Evolutionary conservation across 768 basidiomycete genomes (phyloP), one percentile per base, ranked within the genome.

Genomic region (Suillus subaureus): DNA sequence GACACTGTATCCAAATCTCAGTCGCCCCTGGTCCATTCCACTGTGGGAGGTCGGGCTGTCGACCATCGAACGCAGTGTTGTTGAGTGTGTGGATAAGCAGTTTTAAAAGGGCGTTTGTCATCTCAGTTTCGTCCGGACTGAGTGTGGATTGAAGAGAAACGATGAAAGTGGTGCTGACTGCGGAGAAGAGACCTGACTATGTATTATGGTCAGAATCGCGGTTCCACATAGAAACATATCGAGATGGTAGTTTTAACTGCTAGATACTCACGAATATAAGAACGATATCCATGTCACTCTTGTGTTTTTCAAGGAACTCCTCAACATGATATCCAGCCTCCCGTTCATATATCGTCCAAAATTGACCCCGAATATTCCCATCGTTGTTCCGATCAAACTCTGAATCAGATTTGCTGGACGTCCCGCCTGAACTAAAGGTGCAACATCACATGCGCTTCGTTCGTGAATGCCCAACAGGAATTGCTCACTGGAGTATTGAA

Each of bases 171-270:
- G 76, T 77, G 21, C 80, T 73, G 2, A 73, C 75, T 6, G 78
- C 75, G 18, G 79, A 78, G 67, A 81, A 81, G n/a, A 81, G 72
- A 74, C 80, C 80, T 40, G 77, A 74, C 80, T 80, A 2, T 31
- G 2, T 12, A 12, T 31, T 8, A 9, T 33, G 54, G 11, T 55
- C 18, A 55, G 54, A 11, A 55, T 31, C 11, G 31, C 52, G 18
- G 18, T 18, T 11, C 28, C 8, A 54, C 23, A 61, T 28, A 26
- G 49, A 2, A 26, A 15, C 2, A 15, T 13, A 8, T 23, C 26
- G 26, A 51, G 51, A 18, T 52, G 42, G 23, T 39, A 11, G 28
- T 21, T 12, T 5, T 23, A 12, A 28, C 33, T 13, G 28, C 31
- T 33, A 21, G 31, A 33, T 6, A 64, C 72, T 49, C 39, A 73